Evolutionary conservation across 2,329 filamentous ascomycete species (phyloP).

Genomic region (Verticillium nubilum): DNA sequence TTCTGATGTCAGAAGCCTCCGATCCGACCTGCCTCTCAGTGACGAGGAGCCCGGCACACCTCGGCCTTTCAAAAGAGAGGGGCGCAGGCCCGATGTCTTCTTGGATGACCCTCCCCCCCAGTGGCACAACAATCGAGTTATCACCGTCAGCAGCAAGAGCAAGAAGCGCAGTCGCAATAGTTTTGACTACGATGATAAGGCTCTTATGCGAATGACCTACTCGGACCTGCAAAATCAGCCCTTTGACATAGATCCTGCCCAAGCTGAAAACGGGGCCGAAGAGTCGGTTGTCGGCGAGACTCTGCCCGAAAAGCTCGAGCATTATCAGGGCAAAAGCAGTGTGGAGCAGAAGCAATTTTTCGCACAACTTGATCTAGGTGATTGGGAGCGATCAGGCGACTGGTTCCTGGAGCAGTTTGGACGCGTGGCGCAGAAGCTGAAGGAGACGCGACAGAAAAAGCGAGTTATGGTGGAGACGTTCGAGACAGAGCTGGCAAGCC

Average conservation of each 20-base stretch:
- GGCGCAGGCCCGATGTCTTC: slow-evolving; percentile 13
- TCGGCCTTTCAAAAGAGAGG: slow-evolving; percentile 12
- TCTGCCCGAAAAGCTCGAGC: slow-evolving; percentile 41
- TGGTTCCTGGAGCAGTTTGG: slow-evolving; percentile 54
- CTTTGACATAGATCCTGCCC: slow-evolving; percentile 53
- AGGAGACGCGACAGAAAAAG: slow-evolving; percentile 42
- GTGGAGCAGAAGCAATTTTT: slow-evolving; percentile 46
- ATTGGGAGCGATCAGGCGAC: slow-evolving; percentile 55
- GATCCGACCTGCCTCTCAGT: neutral
- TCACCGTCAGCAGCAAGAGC: slow-evolving; percentile 15
- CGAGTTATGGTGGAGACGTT: slow-evolving; percentile 43
- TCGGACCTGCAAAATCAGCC: slow-evolving; percentile 42
- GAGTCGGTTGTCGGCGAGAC: slow-evolving; percentile 31
- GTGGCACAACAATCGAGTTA: neutral
- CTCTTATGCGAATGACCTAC: slow-evolving; percentile 49
- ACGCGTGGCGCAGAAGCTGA: slow-evolving; percentile 41
- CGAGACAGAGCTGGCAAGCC: slow-evolving; percentile 48
- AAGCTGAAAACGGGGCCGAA: slow-evolving; percentile 23
- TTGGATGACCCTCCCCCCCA: slow-evolving; percentile 14
- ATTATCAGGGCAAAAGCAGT: slow-evolving; percentile 41
- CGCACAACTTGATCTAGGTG: slow-evolving; percentile 44
- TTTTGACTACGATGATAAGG: slow-evolving; percentile 52
- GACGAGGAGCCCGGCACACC: slow-evolving; percentile 12
- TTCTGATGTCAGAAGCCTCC: neutral
- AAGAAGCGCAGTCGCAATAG: slow-evolving; percentile 37